Evolutionary conservation across 805 yeast species (phyloP), one percentile per base, ranked within the genome.

Genomic region (Suhomyces pyralidae): DNA sequence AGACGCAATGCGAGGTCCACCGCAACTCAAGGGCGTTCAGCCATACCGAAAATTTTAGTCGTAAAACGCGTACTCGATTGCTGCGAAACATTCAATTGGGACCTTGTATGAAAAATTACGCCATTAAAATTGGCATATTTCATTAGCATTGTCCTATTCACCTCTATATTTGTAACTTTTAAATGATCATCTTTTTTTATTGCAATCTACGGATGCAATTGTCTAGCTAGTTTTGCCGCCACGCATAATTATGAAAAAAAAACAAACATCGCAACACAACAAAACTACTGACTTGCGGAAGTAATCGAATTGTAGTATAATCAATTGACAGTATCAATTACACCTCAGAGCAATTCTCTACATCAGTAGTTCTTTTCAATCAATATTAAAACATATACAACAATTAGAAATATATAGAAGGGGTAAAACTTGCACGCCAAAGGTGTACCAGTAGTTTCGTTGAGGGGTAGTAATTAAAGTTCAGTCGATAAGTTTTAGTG

Each of bases 351-450:
- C 12, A 7, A 28, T 12, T 12, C n/a, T 19, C 42, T 38, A 38
- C 24, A 38, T 38, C n/a, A 1, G 2, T 10, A 8, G 24, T 38
- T 42, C 20, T 42, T 42, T 24, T 22, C 17, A 20, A 42, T 24
- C 45, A 24, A 42, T 42, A 42, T 42, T 42, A 42, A 42, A 42
- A 42, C 45, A 42, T 42, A 42, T 42, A 42, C 45, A 42, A 42
- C 45, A 42, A 42, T 42, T 20, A 42, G 45, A 42, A 42, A 22
- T 42, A 42, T 42, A 42, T 42, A 20, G 45, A 40, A 14, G 45
- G 45, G 45, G 9, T 15, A 38, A 17, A n/a, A 6, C 36, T 32
- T 17, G 36, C 17, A 32, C 36, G n/a, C 36, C 36, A 32, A n/a
- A 2, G 15, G 36, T n/a, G 17, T 32, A n/a, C 36, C 17, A 32